phyloP scores from a whole-genome alignment of 371 early-diverging fungal species.

The Mucor piriformis region DNA sequence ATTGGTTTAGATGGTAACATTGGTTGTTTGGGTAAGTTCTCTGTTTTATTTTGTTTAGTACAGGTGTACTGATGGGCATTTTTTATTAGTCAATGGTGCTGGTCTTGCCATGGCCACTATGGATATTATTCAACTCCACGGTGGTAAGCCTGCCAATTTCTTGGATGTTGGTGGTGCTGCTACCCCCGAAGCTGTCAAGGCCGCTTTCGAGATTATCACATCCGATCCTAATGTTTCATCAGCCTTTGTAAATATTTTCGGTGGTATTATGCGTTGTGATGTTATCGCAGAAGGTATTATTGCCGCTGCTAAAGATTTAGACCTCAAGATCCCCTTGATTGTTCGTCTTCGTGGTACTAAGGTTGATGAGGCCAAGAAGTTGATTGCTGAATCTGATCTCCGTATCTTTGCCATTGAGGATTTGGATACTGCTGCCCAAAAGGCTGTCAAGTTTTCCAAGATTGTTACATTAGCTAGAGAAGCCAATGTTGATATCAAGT shows the following conservation, averaged over 20 bases:
- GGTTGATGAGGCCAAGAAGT: slow-evolving; percentile 52
- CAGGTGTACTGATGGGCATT: background rate
- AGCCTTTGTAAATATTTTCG: slow-evolving; percentile 98
- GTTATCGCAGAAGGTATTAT: slow-evolving; percentile 98
- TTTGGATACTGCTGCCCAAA: slow-evolving; percentile 93
- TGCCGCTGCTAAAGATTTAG: slow-evolving; percentile 89
- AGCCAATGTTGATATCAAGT: slow-evolving; percentile 68
- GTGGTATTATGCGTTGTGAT: slow-evolving; percentile 99
- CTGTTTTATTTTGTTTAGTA: background rate
- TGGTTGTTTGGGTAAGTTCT: slow-evolving; percentile 62
- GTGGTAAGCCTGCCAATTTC: slow-evolving; percentile 99
- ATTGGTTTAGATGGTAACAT: slow-evolving; percentile 96
- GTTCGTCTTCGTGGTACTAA: slow-evolving; percentile 94
- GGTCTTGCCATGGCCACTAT: slow-evolving; percentile 99
- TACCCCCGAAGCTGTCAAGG: slow-evolving; percentile 93
- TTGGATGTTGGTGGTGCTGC: slow-evolving; percentile 98
- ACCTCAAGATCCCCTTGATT: slow-evolving; percentile 91
- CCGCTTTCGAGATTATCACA: slow-evolving; percentile 98
- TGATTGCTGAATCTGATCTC: slow-evolving; percentile 88
- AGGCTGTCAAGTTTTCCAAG: slow-evolving; percentile 91
- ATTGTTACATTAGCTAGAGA: slow-evolving; percentile 79
- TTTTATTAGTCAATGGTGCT: slow-evolving; percentile 89
- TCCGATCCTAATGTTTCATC: slow-evolving; percentile 93
- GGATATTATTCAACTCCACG: slow-evolving; percentile 99
- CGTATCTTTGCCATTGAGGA: slow-evolving; percentile 93